A percentile compares a stretch with the other conserved stretches of the same genome.
Conservation (phyloP, 2,329 filamentous ascomycete species). For the Nothophoma quercina region DNA sequence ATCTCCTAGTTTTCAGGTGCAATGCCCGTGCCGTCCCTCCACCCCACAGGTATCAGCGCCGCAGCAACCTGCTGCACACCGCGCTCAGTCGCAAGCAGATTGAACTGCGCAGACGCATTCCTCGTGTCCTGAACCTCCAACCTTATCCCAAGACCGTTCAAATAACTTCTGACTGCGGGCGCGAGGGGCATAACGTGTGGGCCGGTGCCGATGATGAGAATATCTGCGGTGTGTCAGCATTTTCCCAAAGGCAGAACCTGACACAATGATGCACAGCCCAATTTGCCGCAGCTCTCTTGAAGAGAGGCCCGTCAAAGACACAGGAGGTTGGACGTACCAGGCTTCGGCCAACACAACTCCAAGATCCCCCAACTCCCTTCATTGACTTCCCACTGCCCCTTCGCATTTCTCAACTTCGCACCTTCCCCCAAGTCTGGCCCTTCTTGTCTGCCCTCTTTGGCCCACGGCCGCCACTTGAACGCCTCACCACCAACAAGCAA, state of each 20-base stretch:
- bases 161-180: constrained; percentile 72
- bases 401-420: constrained; percentile 69
- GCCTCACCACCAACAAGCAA: constrained; percentile 86
- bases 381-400: constrained; percentile 81
- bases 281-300: too few species aligned
- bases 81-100: constrained; percentile 91
- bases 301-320: too few species aligned
- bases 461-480: constrained; percentile 89
- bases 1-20: not conserved
- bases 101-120: constrained; percentile 94
- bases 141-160: constrained; percentile 81
- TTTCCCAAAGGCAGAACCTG: too few species aligned
- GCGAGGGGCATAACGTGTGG: constrained; percentile 77
- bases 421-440: constrained; percentile 42
- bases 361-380: constrained; percentile 77
- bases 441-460: constrained; percentile 48
- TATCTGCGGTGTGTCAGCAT: constrained; percentile 65
- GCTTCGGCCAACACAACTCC: constrained; percentile 83
- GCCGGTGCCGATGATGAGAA: constrained; percentile 89
- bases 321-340: constrained; percentile 65
- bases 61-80: constrained; percentile 86
- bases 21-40: constrained; percentile 60
- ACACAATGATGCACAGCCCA: too few species aligned
- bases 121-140: constrained; percentile 90
- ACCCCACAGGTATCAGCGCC: constrained; percentile 85